phyloP scores from a whole-genome alignment of 2,329 filamentous ascomycete genomes.

The Fusarium humuli region DNA sequence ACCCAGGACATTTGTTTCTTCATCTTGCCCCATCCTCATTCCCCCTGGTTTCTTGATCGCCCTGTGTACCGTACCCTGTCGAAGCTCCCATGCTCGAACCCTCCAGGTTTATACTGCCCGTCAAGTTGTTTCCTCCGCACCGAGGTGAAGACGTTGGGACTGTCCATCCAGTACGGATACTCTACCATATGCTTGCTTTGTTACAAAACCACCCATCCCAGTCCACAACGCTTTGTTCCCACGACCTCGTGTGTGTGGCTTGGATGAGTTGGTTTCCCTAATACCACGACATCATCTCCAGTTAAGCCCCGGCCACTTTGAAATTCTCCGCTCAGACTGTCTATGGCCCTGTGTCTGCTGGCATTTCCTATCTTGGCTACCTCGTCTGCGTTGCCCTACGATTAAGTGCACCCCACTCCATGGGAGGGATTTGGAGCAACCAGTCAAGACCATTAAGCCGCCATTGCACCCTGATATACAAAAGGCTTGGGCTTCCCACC shows the following conservation, averaged over 20 bases:
- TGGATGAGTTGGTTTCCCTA: slow-evolving; percentile 47
- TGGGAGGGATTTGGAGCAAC: slow-evolving; percentile 38
- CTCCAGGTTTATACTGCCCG: slow-evolving; percentile 46
- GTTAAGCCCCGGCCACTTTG: slow-evolving; percentile 45
- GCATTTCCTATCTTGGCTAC: slow-evolving; percentile 56
- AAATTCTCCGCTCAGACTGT: slow-evolving; percentile 47
- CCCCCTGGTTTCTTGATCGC: slow-evolving; percentile 48
- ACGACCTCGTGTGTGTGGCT: slow-evolving; percentile 45
- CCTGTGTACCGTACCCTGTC: slow-evolving; percentile 46
- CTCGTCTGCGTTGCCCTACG: slow-evolving; percentile 52
- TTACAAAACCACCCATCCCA: slow-evolving; percentile 41
- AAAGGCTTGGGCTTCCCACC: slow-evolving; percentile 47
- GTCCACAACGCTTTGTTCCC: slow-evolving; percentile 43
- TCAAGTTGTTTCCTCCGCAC: slow-evolving; percentile 49
- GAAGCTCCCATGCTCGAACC: slow-evolving; percentile 48
- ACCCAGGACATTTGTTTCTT: slow-evolving; percentile 46
- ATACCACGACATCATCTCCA: slow-evolving; percentile 39
- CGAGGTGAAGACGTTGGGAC: slow-evolving; percentile 33
- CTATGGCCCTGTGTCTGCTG: slow-evolving; percentile 46
- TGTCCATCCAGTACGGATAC: neutral
- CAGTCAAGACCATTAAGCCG: slow-evolving; percentile 41
- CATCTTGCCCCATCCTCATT: slow-evolving; percentile 40
- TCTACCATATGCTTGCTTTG: slow-evolving; percentile 34
- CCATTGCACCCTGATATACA: slow-evolving; percentile 50
- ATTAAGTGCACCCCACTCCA: slow-evolving; percentile 39